Conservation (phyloP, 306 rosid species). For the Gastrolobium villosum region DNA sequence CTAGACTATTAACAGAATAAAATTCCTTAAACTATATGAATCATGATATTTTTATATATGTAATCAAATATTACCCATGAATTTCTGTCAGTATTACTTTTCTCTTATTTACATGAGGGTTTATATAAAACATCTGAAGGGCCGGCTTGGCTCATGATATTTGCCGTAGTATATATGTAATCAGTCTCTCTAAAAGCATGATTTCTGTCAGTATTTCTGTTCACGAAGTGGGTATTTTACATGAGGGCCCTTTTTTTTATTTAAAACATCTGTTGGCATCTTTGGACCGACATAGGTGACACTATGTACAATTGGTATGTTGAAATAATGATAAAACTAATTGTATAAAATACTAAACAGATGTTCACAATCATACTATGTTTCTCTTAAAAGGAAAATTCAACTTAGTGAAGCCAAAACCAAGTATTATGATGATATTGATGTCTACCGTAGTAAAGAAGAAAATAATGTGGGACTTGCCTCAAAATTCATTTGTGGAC, state of each 20-base stretch:
- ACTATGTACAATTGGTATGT: neutral
- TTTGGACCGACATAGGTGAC: conserved; percentile 21
- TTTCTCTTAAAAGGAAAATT: neutral
- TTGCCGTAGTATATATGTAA: no score
- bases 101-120: conserved; percentile 5
- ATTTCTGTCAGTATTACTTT: conserved; percentile 3
- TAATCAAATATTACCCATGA: neutral
- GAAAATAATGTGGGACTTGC: neutral
- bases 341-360: neutral
- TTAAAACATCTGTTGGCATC: conserved; percentile 6
- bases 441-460: neutral
- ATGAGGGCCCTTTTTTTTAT: no score
- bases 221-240: no score
- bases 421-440: neutral
- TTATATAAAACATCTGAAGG: neutral
- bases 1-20: no score
- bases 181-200: no score
- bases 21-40: neutral
- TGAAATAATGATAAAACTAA: neutral
- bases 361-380: neutral
- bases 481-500: neutral
- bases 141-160: no score
- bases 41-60: neutral
- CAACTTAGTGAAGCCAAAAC: conserved; percentile 1
- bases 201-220: no score